These are phyloP conservation scores for Solanum etuberosum DNA, from an alignment of 257 asterid species.

Conservation along the genomic window DNA sequence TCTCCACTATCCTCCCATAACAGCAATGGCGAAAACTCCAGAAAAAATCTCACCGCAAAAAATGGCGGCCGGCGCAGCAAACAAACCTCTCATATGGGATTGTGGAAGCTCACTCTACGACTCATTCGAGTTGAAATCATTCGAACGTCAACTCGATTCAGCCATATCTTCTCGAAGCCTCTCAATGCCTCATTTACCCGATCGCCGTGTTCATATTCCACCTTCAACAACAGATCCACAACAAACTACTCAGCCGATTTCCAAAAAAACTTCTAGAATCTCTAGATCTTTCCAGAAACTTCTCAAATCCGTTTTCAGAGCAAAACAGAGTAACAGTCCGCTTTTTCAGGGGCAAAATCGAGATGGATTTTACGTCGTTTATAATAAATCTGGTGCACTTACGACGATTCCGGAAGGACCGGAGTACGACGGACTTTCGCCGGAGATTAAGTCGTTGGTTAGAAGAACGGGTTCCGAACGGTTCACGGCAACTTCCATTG, in stretches of 20 bases:
- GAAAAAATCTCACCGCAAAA: not conserved
- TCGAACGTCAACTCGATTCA: conserved; percentile 50
- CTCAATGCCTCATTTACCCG: conserved; percentile 73
- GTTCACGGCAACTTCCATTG: conserved; percentile 26
- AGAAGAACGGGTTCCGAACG: conserved; percentile 47
- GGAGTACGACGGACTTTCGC: conserved; percentile 42
- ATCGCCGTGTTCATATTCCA: conserved; percentile 6
- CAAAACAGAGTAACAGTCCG: conserved; percentile 5
- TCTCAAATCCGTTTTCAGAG: conserved; percentile 41
- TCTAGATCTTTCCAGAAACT: conserved; percentile 47
- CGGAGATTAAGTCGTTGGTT: conserved; percentile 47
- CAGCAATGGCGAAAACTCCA: not conserved
- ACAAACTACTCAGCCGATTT: not conserved
- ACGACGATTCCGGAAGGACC: conserved; percentile 50
- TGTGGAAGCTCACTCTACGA: conserved; percentile 75
- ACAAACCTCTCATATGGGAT: conserved; percentile 46
- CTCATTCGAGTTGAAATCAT: conserved; percentile 55
- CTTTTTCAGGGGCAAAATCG: not conserved
- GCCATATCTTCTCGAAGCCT: conserved; percentile 52
- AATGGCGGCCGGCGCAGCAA: not conserved
- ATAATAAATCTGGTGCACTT: conserved; percentile 36
- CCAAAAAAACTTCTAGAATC: conserved; percentile 34
- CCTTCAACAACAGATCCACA: not conserved
- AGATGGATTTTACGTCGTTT: conserved; percentile 16
- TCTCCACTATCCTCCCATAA: not conserved